Percentiles rank a stretch among this genome's conserved stretches.
Conservation (phyloP, 106 monocot species). For the Apostasia shenzhenica region DNA sequence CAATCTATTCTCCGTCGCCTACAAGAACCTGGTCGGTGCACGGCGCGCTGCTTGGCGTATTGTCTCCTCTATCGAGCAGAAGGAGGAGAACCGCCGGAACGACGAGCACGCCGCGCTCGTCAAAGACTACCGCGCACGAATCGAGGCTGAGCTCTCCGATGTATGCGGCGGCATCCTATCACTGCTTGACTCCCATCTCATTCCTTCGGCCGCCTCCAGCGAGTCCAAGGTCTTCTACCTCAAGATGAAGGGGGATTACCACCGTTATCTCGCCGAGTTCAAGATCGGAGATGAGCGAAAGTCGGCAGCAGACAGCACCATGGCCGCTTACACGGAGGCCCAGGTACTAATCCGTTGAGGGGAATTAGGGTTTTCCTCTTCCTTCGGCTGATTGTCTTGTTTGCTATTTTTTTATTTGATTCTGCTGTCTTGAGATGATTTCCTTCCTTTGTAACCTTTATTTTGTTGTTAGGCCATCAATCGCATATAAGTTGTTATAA, state of each 20-base stretch:
- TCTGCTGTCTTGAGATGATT: too few species aligned
- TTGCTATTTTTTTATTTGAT: too few species aligned
- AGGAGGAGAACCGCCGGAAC: constrained; percentile 17
- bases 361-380: too few species aligned
- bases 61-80: constrained; percentile 20
- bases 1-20: constrained; percentile 24
- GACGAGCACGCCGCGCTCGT: constrained; percentile 8
- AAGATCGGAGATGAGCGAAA: constrained; percentile 10
- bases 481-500: too few species aligned
- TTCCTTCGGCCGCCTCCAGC: background rate
- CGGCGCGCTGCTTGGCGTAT: constrained; percentile 22
- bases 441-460: too few species aligned
- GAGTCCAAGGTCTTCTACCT: constrained; percentile 12
- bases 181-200: background rate
- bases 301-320: background rate
- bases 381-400: too few species aligned
- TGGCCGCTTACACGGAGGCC: constrained; percentile 8
- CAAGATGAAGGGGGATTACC: constrained; percentile 18
- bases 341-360: background rate
- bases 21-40: constrained; percentile 18
- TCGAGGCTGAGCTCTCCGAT: constrained; percentile 17
- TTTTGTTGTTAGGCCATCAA: too few species aligned
- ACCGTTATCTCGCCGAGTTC: constrained; percentile 9
- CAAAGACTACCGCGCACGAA: constrained; percentile 1
- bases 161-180: constrained; percentile 11